A percentile compares a stretch with the other conserved stretches of the same genome.
These are phyloP conservation scores for Cytidiella melzeri DNA, from an alignment of 768 basidiomycete genomes.

Conservation along the genomic window DNA sequence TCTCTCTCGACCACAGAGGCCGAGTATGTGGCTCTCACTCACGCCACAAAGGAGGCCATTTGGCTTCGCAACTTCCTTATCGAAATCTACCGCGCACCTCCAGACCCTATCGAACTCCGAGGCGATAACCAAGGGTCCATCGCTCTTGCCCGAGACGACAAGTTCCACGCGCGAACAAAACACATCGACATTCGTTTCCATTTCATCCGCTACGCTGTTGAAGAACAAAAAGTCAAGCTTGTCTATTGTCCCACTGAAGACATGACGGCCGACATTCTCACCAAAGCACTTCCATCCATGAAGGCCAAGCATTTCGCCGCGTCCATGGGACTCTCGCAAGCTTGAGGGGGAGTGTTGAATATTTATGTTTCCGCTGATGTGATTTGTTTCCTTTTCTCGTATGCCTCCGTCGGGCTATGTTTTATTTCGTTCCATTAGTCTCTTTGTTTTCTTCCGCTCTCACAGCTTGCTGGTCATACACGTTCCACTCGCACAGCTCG, in stretches of 20 bases:
- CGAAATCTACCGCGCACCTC: conserved; percentile 9
- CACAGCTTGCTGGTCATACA: too few relatives aligned
- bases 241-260: conserved; percentile 22
- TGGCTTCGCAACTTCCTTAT: conserved; percentile 7
- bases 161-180: conserved; percentile 27
- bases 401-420: too few relatives aligned
- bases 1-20: conserved; percentile 31
- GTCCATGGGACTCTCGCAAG: conserved; percentile 1
- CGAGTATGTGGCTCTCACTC: conserved; percentile 30
- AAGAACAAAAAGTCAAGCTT: conserved; percentile 17
- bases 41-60: conserved; percentile 25
- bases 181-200: conserved; percentile 34
- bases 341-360: conserved; percentile 14
- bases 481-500: too few relatives aligned
- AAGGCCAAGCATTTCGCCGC: conserved; percentile 8
- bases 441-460: too few relatives aligned
- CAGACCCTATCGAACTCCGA: conserved; percentile 11
- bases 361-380: too few relatives aligned
- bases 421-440: too few relatives aligned
- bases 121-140: conserved; percentile 19
- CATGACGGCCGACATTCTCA: conserved; percentile 28
- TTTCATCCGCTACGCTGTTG: conserved; percentile 23
- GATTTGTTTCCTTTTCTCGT: too few relatives aligned
- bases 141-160: conserved; percentile 17
- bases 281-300: conserved; percentile 23